Base-by-base conservation (phyloP, 164 flowering plant species). In the Kingdonia uniflora region DNA sequence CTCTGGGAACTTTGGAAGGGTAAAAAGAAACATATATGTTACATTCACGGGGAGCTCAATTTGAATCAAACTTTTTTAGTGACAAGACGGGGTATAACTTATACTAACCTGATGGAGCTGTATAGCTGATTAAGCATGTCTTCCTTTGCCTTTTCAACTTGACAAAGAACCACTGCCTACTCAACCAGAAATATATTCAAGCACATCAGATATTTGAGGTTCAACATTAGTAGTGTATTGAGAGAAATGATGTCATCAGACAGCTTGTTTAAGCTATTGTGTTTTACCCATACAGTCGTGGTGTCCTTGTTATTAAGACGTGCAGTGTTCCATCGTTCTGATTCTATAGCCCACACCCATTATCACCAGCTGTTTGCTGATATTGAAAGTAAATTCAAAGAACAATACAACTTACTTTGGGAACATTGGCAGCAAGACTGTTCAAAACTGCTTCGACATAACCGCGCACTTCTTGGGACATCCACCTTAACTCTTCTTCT, bases 391-490 rank as follows among this genome's bases (percentile, higher is more conserved):
- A 8, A 8, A 40, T 13, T 8, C 8, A 10, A 7, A 21, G 13
- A 41, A 14, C 22, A 12, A 25, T 29, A 42, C n/a, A 50, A 65
- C 22, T 52, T 65, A 85, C 95, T 66, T 94, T 83, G 51, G 99
- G 87, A 22, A 94, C 99, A 80, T 94, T 94, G 19, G 99, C 99
- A 44, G 90, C 92, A 56, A 94, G 89, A 68, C 97, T 94, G 70
- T 87, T 89, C 43, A 94, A 67, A 66, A 94, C 99, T 6, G 99
- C 99, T 76, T 94, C 99, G 23, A 89, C 99, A 78, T 94, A 94
- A 61, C 97, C 99, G 48, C 99, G 95, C 33, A 94, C 99, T 89
- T 94, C 99, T 65, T 94, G 99, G 68, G 99, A 73, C 97, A 94
- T 94, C 99, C 99, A 94, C 39, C 97, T 75, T 23, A 94, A 96